Conservation (phyloP, 177 flowering plant genomes). For the Vitis hybrid region DNA sequence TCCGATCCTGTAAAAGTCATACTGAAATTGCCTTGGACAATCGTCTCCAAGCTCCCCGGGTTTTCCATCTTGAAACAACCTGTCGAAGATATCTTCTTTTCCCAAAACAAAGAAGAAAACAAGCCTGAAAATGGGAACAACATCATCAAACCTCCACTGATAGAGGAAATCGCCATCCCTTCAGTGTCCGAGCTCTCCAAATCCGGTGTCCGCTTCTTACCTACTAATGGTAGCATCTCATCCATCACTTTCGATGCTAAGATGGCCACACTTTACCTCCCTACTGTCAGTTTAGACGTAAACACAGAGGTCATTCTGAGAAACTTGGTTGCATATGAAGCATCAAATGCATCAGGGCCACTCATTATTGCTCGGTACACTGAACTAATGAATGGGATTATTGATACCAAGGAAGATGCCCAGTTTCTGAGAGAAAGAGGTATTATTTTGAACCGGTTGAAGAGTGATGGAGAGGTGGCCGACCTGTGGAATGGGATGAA, state of each 20-base stretch:
- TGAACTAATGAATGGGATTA: slow-evolving; percentile 49
- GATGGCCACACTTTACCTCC: slow-evolving; percentile 30
- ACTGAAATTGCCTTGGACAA: slow-evolving; percentile 19
- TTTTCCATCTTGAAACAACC: background rate
- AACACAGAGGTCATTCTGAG: slow-evolving; percentile 36
- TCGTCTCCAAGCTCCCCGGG: slow-evolving; percentile 21
- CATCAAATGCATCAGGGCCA: slow-evolving; percentile 29
- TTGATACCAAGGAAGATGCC: slow-evolving; percentile 40
- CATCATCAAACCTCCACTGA: slow-evolving; percentile 27
- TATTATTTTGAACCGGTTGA: slow-evolving; percentile 30
- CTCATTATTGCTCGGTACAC: slow-evolving; percentile 40
- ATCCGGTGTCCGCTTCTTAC: slow-evolving; percentile 27
- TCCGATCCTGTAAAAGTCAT: slow-evolving; percentile 15
- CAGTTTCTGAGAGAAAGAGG: slow-evolving; percentile 34
- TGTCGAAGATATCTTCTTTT: background rate
- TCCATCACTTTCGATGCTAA: slow-evolving; percentile 29
- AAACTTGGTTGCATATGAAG: slow-evolving; percentile 49
- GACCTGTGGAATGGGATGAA: slow-evolving; percentile 47
- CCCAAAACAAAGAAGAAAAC: slow-evolving; percentile 3
- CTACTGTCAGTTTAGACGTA: slow-evolving; percentile 27
- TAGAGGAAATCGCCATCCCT: slow-evolving; percentile 49
- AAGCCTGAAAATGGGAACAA: slow-evolving; percentile 5
- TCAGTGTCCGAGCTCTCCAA: slow-evolving; percentile 31
- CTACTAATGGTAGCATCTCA: slow-evolving; percentile 25
- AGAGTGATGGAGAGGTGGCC: slow-evolving; percentile 43